phyloP scores from a whole-genome alignment of 345 rosid genomes.

The Sisymbrium altissimum region DNA sequence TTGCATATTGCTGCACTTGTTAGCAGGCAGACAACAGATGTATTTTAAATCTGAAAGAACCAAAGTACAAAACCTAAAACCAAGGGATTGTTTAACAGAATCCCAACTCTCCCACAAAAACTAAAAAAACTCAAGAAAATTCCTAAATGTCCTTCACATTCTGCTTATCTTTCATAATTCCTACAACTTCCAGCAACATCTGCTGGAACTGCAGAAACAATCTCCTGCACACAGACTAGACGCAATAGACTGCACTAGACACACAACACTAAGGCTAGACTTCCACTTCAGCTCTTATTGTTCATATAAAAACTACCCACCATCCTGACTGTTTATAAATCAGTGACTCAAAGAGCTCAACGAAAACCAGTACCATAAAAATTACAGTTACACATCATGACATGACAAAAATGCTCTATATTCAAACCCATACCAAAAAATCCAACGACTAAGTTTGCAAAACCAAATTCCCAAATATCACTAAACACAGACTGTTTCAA shows the following conservation, averaged over 20 bases:
- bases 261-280: neutral
- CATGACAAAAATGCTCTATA: neutral
- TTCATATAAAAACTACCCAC: conserved; percentile 6
- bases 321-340: neutral
- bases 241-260: neutral
- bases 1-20: neutral
- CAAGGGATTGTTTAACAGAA: neutral
- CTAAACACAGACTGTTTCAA: conserved; percentile 2
- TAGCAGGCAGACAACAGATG: neutral
- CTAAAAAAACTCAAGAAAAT: neutral
- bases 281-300: neutral
- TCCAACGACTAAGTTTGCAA: neutral
- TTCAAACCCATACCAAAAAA: neutral
- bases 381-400: neutral
- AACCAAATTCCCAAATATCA: neutral
- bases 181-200: neutral
- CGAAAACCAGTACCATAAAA: neutral
- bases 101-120: neutral
- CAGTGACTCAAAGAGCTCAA: neutral
- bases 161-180: neutral
- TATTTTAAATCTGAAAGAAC: too few relatives aligned
- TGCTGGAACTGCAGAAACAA: conserved; percentile 3
- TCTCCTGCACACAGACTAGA: neutral
- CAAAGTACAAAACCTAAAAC: neutral
- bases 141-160: neutral